A percentile compares a stretch with the other conserved stretches of the same genome.
Evolutionary conservation across 768 basidiomycete genomes (phyloP).

Genomic region (Auriscalpium orientale): DNA sequence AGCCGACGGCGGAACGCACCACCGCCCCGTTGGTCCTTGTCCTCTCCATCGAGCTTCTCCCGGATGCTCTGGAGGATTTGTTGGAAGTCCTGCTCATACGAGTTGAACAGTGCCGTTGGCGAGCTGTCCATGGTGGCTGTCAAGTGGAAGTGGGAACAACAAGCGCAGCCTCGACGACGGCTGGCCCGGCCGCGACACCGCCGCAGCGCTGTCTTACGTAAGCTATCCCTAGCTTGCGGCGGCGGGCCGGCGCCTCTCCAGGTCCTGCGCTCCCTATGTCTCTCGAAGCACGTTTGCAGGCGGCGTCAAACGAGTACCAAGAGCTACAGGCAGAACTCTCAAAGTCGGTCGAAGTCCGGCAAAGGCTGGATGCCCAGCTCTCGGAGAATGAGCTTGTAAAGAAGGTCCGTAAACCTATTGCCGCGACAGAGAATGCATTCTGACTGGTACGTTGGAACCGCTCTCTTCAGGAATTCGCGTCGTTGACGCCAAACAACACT

Average conservation of each 20-base stretch:
- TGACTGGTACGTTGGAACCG: neutral
- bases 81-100: slow-evolving; percentile 88
- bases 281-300: slow-evolving; percentile 54
- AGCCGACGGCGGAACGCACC: slow-evolving; percentile 18
- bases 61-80: slow-evolving; percentile 71
- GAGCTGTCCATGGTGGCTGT: slow-evolving; percentile 61
- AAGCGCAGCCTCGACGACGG: too few relatives aligned
- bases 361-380: slow-evolving; percentile 83
- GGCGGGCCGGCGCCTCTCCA: neutral
- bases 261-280: slow-evolving; percentile 31
- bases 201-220: too few relatives aligned
- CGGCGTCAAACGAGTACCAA: slow-evolving; percentile 67
- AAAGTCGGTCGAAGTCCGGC: slow-evolving; percentile 68
- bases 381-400: slow-evolving; percentile 91
- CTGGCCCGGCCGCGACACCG: too few relatives aligned
- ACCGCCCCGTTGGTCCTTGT: slow-evolving; percentile 65
- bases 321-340: slow-evolving; percentile 73
- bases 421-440: neutral
- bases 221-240: too few relatives aligned
- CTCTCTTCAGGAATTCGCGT: slow-evolving; percentile 64
- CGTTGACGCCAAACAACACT: slow-evolving; percentile 64
- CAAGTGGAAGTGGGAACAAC: too few relatives aligned
- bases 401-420: slow-evolving; percentile 46
- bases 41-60: slow-evolving; percentile 69
- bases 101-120: slow-evolving; percentile 80